Conservation (phyloP, 2,329 filamentous ascomycete species). For the Ophiostoma pallidulum region DNA sequence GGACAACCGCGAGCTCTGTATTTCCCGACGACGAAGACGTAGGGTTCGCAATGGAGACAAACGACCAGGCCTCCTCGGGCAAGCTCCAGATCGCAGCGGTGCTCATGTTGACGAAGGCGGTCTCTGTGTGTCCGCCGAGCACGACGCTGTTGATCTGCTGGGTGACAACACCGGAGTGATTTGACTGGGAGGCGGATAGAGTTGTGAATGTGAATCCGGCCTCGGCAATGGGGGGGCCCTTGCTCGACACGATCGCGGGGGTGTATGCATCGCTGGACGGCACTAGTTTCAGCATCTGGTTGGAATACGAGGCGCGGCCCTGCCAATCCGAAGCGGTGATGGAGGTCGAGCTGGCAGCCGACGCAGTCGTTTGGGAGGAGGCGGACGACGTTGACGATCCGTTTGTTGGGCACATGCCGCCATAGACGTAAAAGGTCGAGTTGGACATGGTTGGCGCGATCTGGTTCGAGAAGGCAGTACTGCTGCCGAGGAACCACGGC, state of each 20-base stretch:
- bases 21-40: slow-evolving; percentile 24
- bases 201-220: slow-evolving; percentile 80
- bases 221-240: slow-evolving; percentile 64
- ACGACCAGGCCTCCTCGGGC: slow-evolving; percentile 80
- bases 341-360: slow-evolving; percentile 20
- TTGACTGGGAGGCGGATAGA: slow-evolving; percentile 59
- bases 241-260: slow-evolving; percentile 30
- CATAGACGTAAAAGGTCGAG: slow-evolving; percentile 64
- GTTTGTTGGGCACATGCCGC: slow-evolving; percentile 70
- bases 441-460: slow-evolving; percentile 43
- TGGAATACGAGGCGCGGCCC: slow-evolving; percentile 65
- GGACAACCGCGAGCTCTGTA: slow-evolving; percentile 44
- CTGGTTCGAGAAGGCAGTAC: slow-evolving; percentile 59
- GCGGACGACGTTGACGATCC: slow-evolving; percentile 18
- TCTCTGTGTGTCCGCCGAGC: slow-evolving; percentile 73
- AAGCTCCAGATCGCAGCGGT: slow-evolving; percentile 79
- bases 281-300: slow-evolving; percentile 61
- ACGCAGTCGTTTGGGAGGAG: slow-evolving; percentile 16
- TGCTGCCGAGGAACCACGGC: slow-evolving; percentile 43
- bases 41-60: slow-evolving; percentile 51
- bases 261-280: slow-evolving; percentile 33
- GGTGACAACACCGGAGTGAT: slow-evolving; percentile 49
- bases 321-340: slow-evolving; percentile 47
- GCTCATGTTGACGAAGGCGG: slow-evolving; percentile 90
- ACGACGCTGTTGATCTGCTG: slow-evolving; percentile 73